These are phyloP conservation scores for Xylaria acuta DNA, from an alignment of 495 filamentous ascomycete species.

Conservation along the genomic window DNA sequence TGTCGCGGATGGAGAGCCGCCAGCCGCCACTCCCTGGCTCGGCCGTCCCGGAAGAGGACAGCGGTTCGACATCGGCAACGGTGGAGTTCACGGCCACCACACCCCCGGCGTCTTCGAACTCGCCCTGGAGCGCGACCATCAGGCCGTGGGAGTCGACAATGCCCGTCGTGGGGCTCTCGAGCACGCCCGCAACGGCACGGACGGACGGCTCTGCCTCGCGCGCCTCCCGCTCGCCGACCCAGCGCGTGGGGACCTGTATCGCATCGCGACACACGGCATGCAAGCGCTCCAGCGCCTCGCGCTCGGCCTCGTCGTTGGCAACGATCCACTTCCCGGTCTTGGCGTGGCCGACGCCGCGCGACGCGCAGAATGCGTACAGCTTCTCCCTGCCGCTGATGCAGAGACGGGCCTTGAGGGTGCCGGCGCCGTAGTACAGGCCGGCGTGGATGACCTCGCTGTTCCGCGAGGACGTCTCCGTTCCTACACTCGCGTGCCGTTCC, in stretches of 20 bases:
- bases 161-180: slow-evolving; percentile 84
- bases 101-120: slow-evolving; percentile 78
- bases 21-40: slow-evolving; percentile 54
- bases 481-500: slow-evolving; percentile 77
- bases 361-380: slow-evolving; percentile 79
- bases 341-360: slow-evolving; percentile 69
- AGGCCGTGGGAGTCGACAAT: slow-evolving; percentile 88
- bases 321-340: slow-evolving; percentile 94
- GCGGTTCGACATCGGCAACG: slow-evolving; percentile 65
- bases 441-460: slow-evolving; percentile 98
- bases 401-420: slow-evolving; percentile 79
- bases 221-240: slow-evolving; percentile 68
- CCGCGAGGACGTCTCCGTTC: slow-evolving; percentile 89
- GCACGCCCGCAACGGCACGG: slow-evolving; percentile 71
- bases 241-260: slow-evolving; percentile 75
- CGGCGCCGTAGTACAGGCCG: slow-evolving; percentile 86
- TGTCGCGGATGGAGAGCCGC: slow-evolving; percentile 51
- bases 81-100: slow-evolving; percentile 68
- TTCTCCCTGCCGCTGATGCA: slow-evolving; percentile 78
- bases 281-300: slow-evolving; percentile 66
- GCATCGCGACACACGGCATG: slow-evolving; percentile 66
- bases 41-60: slow-evolving; percentile 43
- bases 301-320: slow-evolving; percentile 77
- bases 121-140: slow-evolving; percentile 79
- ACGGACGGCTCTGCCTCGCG: slow-evolving; percentile 73